A percentile compares a stretch with the other conserved stretches of the same genome.
Evolutionary conservation across 228 moss, liverwort and hornwort genomes (phyloP).

Genomic region (Sphagnum fallax): DNA sequence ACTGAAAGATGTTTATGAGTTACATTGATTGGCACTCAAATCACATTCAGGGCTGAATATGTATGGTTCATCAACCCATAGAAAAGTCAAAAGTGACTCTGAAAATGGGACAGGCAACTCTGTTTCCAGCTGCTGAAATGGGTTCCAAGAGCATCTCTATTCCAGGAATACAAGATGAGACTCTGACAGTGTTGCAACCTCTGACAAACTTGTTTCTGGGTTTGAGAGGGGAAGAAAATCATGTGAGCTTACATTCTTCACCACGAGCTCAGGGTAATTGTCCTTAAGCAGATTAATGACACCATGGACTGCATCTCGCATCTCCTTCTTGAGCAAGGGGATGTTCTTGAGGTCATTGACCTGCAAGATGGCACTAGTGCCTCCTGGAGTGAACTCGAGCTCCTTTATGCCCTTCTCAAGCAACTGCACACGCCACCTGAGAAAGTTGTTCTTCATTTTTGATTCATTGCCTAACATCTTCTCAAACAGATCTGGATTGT

Average conservation of each 20-base stretch:
- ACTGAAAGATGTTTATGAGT: no score
- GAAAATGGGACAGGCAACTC: no score
- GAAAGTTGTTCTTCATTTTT: slow-evolving; percentile 20
- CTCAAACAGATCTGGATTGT: slow-evolving; percentile 26
- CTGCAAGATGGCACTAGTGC: slow-evolving; percentile 43
- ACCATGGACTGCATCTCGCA: slow-evolving; percentile 16
- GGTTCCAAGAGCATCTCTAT: no score
- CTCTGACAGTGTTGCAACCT: no score
- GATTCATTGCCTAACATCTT: slow-evolving; percentile 32
- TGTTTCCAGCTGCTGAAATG: no score
- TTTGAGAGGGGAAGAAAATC: no score
- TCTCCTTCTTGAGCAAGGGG: slow-evolving; percentile 12
- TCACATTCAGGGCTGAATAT: no score
- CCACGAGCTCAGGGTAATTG: slow-evolving; percentile 46
- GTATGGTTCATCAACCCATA: no score
- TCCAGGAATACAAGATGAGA: no score
- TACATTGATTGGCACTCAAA: no score
- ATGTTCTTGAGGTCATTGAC: slow-evolving; percentile 29
- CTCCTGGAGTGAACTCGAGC: slow-evolving; percentile 34
- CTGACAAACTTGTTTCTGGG: no score
- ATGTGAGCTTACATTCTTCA: slow-evolving; percentile 18
- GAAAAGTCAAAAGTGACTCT: no score
- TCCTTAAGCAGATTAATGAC: slow-evolving; percentile 32
- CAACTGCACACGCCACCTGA: slow-evolving; percentile 46
- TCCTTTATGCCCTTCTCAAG: slow-evolving; percentile 42